Evolutionary conservation across 176 grass and related monocot genomes (phyloP).

Genomic region (Aegilops umbellulata): DNA sequence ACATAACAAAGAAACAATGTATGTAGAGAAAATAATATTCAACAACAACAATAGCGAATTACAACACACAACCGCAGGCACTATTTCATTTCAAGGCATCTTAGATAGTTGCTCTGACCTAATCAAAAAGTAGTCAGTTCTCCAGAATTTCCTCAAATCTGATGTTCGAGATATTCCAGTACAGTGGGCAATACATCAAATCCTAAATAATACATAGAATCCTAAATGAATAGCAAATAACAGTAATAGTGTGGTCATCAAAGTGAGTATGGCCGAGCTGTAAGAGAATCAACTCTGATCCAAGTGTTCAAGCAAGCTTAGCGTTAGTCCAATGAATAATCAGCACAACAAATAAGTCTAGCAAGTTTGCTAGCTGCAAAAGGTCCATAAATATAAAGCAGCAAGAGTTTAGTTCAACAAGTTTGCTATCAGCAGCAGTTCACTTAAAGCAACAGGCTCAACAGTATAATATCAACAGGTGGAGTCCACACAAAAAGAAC

Average conservation of each 20-base stretch:
- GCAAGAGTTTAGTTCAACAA: background rate
- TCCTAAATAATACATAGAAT: background rate
- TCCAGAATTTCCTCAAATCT: background rate
- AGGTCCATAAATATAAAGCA: background rate
- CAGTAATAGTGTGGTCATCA: slow-evolving; percentile 3
- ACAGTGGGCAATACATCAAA: background rate
- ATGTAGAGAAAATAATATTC: background rate
- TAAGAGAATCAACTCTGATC: background rate
- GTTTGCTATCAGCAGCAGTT: background rate
- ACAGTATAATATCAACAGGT: background rate
- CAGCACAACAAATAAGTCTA: slow-evolving; percentile 7
- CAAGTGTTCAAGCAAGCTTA: slow-evolving; percentile 14
- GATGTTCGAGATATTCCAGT: background rate
- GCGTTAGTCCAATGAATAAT: background rate
- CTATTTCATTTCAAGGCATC: slow-evolving; percentile 18
- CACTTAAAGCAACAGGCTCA: background rate
- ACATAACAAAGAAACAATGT: slow-evolving; percentile 23
- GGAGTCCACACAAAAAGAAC: background rate
- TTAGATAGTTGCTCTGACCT: background rate
- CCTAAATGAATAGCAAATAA: slow-evolving; percentile 1
- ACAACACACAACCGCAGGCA: background rate
- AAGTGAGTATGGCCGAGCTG: background rate
- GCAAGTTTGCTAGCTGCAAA: background rate
- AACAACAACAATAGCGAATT: background rate
- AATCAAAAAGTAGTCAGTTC: slow-evolving; percentile 1